A percentile compares a stretch with the other conserved stretches of the same genome.
These are phyloP conservation scores for Aspergillus ostianus DNA, from an alignment of 495 filamentous ascomycete species.

Conservation along the genomic window DNA sequence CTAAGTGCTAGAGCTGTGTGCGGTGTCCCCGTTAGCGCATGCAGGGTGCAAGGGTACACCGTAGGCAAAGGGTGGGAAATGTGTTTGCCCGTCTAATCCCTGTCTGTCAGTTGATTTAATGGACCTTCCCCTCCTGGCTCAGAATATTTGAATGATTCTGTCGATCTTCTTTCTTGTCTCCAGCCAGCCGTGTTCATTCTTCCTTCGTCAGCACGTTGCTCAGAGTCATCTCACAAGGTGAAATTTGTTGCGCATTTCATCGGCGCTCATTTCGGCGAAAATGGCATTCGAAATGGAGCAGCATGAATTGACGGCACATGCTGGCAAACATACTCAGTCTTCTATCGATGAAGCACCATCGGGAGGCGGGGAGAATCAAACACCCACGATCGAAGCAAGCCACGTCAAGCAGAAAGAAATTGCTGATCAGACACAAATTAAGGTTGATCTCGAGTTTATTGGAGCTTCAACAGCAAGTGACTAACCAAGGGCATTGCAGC, in stretches of 20 bases:
- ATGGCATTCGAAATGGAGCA: neutral
- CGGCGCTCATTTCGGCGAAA: neutral
- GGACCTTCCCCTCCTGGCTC: neutral
- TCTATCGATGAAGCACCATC: neutral
- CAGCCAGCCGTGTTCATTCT: neutral
- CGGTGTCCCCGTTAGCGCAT: neutral
- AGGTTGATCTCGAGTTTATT: neutral
- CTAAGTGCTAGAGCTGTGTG: neutral
- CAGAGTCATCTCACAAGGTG: no score
- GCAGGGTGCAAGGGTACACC: neutral
- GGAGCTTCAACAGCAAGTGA: neutral
- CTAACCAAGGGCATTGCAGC: constrained; percentile 11
- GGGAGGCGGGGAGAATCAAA: neutral
- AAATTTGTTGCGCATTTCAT: neutral
- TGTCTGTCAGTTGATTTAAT: neutral
- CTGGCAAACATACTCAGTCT: neutral
- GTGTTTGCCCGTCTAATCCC: neutral
- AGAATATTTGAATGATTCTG: neutral
- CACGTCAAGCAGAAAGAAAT: neutral
- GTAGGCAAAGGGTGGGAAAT: neutral
- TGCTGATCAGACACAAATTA: neutral
- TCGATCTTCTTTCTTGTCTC: neutral
- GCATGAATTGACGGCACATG: neutral
- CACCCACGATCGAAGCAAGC: neutral
- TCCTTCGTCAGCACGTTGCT: no score